These are phyloP conservation scores for Nakazawaea laoshanensis DNA, from an alignment of 805 yeast species.

Conservation along the genomic window DNA sequence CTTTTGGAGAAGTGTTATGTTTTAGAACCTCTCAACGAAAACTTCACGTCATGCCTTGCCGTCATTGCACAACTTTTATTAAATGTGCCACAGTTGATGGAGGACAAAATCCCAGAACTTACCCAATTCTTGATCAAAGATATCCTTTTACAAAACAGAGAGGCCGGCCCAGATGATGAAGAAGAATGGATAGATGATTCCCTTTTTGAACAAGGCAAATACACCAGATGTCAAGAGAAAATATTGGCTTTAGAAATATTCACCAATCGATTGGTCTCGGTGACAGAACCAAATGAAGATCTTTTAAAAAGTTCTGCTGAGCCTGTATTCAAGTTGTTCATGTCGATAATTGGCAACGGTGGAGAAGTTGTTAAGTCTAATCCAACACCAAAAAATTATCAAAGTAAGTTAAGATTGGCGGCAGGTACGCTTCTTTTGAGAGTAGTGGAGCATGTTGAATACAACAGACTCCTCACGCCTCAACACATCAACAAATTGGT, in stretches of 20 bases:
- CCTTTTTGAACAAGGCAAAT: slow-evolving; percentile 23
- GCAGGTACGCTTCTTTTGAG: slow-evolving; percentile 64
- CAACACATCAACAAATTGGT: slow-evolving; percentile 43
- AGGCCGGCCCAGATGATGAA: slow-evolving; percentile 17
- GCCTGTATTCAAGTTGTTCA: slow-evolving; percentile 60
- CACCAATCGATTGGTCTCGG: slow-evolving; percentile 8
- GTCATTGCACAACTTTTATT: slow-evolving; percentile 51
- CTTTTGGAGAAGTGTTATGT: slow-evolving; percentile 42
- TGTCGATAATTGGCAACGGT: slow-evolving; percentile 60
- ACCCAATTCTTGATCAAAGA: slow-evolving; percentile 54
- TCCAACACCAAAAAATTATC: slow-evolving; percentile 58
- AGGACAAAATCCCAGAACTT: slow-evolving; percentile 46
- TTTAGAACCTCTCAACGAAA: slow-evolving; percentile 25
- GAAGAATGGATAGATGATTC: slow-evolving; percentile 41
- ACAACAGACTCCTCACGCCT: slow-evolving; percentile 45
- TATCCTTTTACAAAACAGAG: slow-evolving; percentile 45
- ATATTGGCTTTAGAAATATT: slow-evolving; percentile 20
- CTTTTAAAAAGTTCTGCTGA: slow-evolving; percentile 37
- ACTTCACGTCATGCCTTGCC: slow-evolving; percentile 49
- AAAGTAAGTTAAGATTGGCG: slow-evolving; percentile 51
- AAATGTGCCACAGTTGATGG: slow-evolving; percentile 38
- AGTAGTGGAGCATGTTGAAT: slow-evolving; percentile 46
- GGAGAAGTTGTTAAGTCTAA: slow-evolving; percentile 61
- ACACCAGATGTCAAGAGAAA: slow-evolving; percentile 36
- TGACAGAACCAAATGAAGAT: slow-evolving; percentile 13